Evolutionary conservation across 2,329 filamentous ascomycete species (phyloP).

Genomic region (Aspergillus flavus): DNA sequence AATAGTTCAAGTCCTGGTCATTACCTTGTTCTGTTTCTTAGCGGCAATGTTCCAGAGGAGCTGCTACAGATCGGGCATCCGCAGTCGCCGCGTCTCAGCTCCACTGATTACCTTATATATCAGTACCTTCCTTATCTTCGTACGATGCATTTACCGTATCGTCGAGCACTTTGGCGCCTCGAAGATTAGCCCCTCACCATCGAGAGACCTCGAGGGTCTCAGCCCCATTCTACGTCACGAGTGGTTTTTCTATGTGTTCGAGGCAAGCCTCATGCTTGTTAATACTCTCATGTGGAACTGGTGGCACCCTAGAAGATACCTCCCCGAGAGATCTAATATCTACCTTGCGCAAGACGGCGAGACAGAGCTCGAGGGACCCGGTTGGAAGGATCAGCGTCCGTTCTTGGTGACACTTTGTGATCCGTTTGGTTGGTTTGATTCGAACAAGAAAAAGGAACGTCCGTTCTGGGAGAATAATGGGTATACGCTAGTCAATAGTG

Average conservation of each 20-base stretch:
- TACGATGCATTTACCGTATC: conserved; percentile 57
- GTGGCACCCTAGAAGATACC: conserved; percentile 54
- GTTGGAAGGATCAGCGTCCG: conserved; percentile 51
- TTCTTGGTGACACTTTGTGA: conserved; percentile 48
- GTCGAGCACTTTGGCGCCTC: conserved; percentile 59
- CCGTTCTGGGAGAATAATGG: conserved; percentile 10
- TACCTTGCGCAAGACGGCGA: conserved; percentile 52
- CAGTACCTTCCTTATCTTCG: conserved; percentile 52
- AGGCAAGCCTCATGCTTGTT: conserved; percentile 55
- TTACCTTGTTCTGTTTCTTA: conserved; percentile 21
- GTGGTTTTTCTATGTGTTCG: conserved; percentile 63
- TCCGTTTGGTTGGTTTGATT: conserved; percentile 36
- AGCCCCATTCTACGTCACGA: conserved; percentile 58
- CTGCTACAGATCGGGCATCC: conserved; percentile 14
- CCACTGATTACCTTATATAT: conserved; percentile 54
- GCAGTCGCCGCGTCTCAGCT: conserved; percentile 33
- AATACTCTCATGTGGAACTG: conserved; percentile 56
- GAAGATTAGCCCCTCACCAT: conserved; percentile 38
- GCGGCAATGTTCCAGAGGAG: conserved; percentile 19
- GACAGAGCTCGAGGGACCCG: conserved; percentile 45
- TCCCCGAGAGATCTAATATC: conserved; percentile 53
- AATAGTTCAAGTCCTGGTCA: conserved; percentile 21
- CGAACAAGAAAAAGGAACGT: background rate
- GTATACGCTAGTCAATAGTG: background rate
- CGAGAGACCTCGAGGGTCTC: conserved; percentile 31